Conservation (phyloP, 306 rosid genomes). For the Ammopiptanthus mongolicus region DNA sequence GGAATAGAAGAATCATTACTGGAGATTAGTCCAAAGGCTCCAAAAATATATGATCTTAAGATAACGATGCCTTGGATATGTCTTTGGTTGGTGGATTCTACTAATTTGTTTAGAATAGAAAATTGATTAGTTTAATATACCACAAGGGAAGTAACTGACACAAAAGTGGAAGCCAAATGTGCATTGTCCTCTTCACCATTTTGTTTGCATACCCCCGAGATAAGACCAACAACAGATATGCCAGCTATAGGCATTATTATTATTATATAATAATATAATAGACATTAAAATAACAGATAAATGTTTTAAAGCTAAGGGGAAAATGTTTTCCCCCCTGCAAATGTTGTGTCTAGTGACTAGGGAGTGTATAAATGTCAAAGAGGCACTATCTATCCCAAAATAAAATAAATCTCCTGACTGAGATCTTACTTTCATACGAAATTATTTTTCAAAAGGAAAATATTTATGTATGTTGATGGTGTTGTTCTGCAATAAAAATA, state of each 20-base stretch:
- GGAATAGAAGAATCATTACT: slow-evolving; percentile 20
- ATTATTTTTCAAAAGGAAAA: too few species aligned
- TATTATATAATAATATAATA: too few species aligned
- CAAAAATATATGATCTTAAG: slow-evolving; percentile 16
- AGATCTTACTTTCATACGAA: not conserved
- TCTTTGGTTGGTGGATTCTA: slow-evolving; percentile 6
- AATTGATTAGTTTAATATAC: not conserved
- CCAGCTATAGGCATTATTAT: slow-evolving; percentile 44
- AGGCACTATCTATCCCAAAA: not conserved
- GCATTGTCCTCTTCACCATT: slow-evolving; percentile 37
- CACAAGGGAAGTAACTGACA: not conserved
- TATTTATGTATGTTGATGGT: too few species aligned
- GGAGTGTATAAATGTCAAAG: slow-evolving; percentile 21
- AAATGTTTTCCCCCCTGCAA: not conserved
- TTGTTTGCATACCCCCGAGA: slow-evolving; percentile 24
- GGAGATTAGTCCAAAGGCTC: slow-evolving; percentile 1
- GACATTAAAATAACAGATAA: not conserved
- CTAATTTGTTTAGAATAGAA: not conserved
- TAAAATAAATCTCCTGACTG: not conserved
- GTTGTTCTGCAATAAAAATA: too few species aligned
- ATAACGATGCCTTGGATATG: slow-evolving; percentile 19
- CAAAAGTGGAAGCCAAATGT: slow-evolving; percentile 12
- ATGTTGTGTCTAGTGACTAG: slow-evolving; percentile 26
- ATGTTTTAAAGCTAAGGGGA: slow-evolving; percentile 9
- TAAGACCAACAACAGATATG: slow-evolving; percentile 24